These are phyloP conservation scores for Calcarisporium arbuscula DNA, from an alignment of 2,329 filamentous ascomycete genomes.

Conservation along the genomic window DNA sequence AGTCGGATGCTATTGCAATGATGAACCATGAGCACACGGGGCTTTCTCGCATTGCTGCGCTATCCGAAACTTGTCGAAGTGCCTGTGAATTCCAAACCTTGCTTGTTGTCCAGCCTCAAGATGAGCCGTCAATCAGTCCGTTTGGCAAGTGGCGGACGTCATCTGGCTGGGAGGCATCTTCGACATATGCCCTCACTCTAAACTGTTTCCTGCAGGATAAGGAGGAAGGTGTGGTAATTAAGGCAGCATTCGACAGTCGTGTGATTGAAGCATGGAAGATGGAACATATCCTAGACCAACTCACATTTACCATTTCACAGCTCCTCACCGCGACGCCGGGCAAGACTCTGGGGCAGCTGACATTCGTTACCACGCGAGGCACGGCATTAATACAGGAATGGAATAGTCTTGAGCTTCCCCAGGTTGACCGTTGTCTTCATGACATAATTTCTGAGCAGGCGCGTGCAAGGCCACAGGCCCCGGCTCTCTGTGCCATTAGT, in stretches of 20 bases:
- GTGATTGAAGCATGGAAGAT: constrained; percentile 5
- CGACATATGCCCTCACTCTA: not conserved
- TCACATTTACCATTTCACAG: constrained; percentile 1
- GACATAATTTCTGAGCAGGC: constrained; percentile 37
- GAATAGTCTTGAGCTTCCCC: too few relatives aligned
- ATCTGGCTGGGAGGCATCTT: not conserved
- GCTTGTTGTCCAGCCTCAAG: constrained; percentile 18
- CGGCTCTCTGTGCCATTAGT: too few relatives aligned
- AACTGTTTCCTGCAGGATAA: not conserved
- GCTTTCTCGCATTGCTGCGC: constrained; percentile 12
- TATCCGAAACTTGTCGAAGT: constrained; percentile 5
- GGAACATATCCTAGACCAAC: constrained; percentile 4
- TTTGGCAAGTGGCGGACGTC: constrained; percentile 2
- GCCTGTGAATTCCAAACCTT: constrained; percentile 20
- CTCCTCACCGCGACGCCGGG: not conserved
- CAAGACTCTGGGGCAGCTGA: too few relatives aligned
- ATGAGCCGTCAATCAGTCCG: not conserved
- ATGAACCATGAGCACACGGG: constrained; percentile 12
- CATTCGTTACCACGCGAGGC: too few relatives aligned
- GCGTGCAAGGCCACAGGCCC: constrained; percentile 25
- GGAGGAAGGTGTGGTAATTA: not conserved
- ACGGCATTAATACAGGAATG: too few relatives aligned
- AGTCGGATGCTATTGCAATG: constrained; percentile 11
- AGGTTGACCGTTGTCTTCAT: constrained; percentile 44
- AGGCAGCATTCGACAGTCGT: constrained; percentile 1